phyloP scores from a whole-genome alignment of 352 stramenopile genomes.

The Phytopythium chamaehyphon region DNA sequence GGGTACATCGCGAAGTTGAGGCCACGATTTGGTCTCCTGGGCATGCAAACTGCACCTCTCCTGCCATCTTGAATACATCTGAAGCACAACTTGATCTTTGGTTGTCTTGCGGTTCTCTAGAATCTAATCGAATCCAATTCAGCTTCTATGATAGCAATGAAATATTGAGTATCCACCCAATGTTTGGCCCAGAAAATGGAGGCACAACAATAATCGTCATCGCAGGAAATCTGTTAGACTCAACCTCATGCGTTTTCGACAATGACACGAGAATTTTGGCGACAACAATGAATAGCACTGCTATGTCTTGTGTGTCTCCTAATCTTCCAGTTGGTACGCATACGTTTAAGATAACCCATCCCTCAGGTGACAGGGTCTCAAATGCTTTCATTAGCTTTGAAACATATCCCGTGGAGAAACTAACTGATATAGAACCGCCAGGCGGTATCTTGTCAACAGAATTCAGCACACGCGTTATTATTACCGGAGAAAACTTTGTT shows the following conservation, averaged over 20 bases:
- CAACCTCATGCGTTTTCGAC: constrained; percentile 5
- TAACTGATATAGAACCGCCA: constrained; percentile 22
- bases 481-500: constrained; percentile 49
- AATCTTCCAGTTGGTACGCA: constrained; percentile 21
- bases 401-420: constrained; percentile 23
- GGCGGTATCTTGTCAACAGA: constrained; percentile 17
- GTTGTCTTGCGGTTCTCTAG: constrained; percentile 24
- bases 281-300: too few species aligned
- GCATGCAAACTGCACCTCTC: constrained; percentile 21
- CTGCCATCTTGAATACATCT: constrained; percentile 12
- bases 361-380: constrained; percentile 7
- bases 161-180: constrained; percentile 13
- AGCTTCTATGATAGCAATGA: constrained; percentile 13
- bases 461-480: constrained; percentile 17
- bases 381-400: constrained; percentile 33
- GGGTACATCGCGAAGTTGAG: too few species aligned
- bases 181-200: constrained; percentile 26
- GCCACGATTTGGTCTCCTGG: constrained; percentile 7
- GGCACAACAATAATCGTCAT: constrained; percentile 23
- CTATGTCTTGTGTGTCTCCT: constrained; percentile 19
- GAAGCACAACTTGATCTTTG: constrained; percentile 21
- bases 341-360: constrained; percentile 24
- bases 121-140: constrained; percentile 18
- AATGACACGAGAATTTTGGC: not conserved
- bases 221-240: constrained; percentile 22